Percentiles rank a stretch among this genome's conserved stretches.
Evolutionary conservation across 768 basidiomycete genomes (phyloP).

Genomic region (Naganishia antarctica): DNA sequence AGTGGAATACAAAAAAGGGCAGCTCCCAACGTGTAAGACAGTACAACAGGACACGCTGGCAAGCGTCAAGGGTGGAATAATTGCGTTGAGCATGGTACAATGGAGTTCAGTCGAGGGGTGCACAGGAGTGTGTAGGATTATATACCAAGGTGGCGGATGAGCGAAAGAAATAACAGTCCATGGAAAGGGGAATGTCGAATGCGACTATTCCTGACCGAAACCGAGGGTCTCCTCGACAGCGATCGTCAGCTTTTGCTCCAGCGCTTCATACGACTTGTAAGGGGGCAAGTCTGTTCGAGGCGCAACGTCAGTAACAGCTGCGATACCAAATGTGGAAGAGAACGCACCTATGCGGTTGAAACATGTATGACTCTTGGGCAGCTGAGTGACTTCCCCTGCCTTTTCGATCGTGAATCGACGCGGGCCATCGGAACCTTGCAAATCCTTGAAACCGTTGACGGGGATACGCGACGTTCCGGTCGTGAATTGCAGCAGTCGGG

Average conservation of each 20-base stretch:
- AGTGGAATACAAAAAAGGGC: background rate
- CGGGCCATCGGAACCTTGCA: slow-evolving; percentile 96
- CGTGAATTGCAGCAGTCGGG: slow-evolving; percentile 89
- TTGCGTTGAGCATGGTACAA: slow-evolving; percentile 22
- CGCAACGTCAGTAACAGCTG: background rate
- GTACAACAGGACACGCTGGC: slow-evolving; percentile 5
- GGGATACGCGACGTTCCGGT: slow-evolving; percentile 88
- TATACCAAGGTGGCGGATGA: background rate
- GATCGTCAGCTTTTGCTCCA: slow-evolving; percentile 90
- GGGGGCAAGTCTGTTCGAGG: slow-evolving; percentile 75
- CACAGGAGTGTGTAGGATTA: background rate
- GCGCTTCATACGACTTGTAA: slow-evolving; percentile 87
- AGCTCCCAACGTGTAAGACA: background rate
- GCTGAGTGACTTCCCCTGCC: slow-evolving; percentile 88
- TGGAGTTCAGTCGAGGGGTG: background rate
- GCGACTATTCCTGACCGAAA: slow-evolving; percentile 83
- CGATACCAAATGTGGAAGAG: background rate
- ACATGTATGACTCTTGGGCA: slow-evolving; percentile 97
- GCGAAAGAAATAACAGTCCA: background rate
- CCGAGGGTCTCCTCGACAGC: slow-evolving; percentile 75
- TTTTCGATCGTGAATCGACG: slow-evolving; percentile 98
- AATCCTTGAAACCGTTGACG: slow-evolving; percentile 96
- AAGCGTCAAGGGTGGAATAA: background rate
- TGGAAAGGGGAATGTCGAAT: background rate
- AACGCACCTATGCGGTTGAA: slow-evolving; percentile 61